Evolutionary conservation across 257 asterid genomes (phyloP).

Genomic region (Ophiorrhiza pumila): DNA sequence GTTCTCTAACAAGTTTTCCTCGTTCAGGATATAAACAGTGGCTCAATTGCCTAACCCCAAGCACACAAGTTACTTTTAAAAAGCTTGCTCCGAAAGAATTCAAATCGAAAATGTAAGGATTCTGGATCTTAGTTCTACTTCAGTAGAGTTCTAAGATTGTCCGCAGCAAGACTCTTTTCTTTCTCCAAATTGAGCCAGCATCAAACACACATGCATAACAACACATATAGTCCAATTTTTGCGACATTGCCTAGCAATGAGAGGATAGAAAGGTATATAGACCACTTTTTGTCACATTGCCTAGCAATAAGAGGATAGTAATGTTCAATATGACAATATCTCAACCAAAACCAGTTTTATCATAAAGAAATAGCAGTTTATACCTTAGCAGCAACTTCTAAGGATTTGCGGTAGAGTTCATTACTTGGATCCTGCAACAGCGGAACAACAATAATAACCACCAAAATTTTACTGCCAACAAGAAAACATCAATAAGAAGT

Average conservation of each 20-base stretch:
- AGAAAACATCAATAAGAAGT: background rate
- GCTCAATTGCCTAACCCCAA: background rate
- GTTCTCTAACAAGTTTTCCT: background rate
- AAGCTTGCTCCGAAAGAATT: background rate
- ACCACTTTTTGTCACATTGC: background rate
- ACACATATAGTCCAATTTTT: background rate
- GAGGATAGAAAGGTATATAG: background rate
- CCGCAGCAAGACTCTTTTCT: background rate
- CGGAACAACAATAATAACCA: conserved; percentile 5
- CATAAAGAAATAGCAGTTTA: background rate
- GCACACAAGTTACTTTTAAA: background rate
- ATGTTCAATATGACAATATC: background rate
- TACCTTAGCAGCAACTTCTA: conserved; percentile 85
- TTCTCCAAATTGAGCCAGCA: background rate
- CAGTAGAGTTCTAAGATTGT: background rate
- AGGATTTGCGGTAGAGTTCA: conserved; percentile 71
- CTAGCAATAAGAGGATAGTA: background rate
- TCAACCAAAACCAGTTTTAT: background rate
- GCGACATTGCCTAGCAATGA: background rate
- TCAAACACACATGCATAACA: background rate
- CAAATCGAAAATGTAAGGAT: background rate
- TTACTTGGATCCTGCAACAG: conserved; percentile 72
- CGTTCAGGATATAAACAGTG: background rate
- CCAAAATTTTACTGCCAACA: background rate
- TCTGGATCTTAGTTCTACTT: background rate